Percentiles rank a stretch among this genome's conserved stretches.
Evolutionary conservation across 495 filamentous ascomycete genomes (phyloP).

Genomic region (Platismatia glauca): DNA sequence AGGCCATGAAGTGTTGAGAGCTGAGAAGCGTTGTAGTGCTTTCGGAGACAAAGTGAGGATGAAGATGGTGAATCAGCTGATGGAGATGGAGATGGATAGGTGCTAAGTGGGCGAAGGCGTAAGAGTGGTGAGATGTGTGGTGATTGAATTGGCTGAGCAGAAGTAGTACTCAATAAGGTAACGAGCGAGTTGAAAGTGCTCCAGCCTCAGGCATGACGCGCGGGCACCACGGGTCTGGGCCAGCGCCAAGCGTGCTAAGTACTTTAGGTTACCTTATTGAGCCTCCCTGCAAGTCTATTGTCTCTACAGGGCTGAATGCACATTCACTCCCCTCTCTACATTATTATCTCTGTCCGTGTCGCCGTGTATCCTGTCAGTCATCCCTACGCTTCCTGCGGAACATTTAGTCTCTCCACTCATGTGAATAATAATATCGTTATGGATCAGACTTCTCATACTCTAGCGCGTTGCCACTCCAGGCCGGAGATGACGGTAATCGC

Average conservation of each 20-base stretch:
- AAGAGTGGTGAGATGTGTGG: not conserved
- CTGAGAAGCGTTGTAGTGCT: not conserved
- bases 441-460: too few relatives aligned
- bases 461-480: not conserved
- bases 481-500: not conserved
- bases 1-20: constrained; percentile 18
- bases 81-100: not conserved
- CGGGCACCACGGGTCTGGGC: not conserved
- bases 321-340: too few relatives aligned
- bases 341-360: too few relatives aligned
- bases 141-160: not conserved
- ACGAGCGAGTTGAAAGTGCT: not conserved
- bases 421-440: too few relatives aligned
- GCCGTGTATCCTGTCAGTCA: not conserved
- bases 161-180: too few relatives aligned
- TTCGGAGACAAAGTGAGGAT: not conserved
- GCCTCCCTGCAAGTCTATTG: too few relatives aligned
- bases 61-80: not conserved
- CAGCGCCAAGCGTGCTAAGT: constrained; percentile 4
- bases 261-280: too few relatives aligned
- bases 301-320: not conserved
- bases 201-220: not conserved
- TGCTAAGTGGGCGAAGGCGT: not conserved
- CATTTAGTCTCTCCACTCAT: not conserved
- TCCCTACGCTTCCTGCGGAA: not conserved